Evolutionary conservation across 192 early-diverging fungal genomes (phyloP).

Genomic region (Helicostylum pulchrum): DNA sequence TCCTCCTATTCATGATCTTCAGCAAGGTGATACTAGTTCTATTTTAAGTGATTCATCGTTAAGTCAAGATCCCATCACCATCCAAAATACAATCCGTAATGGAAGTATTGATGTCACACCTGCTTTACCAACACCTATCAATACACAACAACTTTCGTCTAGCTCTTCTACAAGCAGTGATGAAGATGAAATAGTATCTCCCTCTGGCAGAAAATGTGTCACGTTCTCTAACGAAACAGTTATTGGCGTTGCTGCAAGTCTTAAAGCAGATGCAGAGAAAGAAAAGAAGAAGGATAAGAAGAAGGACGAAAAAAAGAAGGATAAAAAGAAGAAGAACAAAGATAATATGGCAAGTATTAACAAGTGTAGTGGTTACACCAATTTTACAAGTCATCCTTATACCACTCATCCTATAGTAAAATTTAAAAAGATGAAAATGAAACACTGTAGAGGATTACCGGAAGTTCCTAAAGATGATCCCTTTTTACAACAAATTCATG

Average conservation of each 20-base stretch:
- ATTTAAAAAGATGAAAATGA: slow-evolving; percentile 16
- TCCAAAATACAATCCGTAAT: slow-evolving; percentile 14
- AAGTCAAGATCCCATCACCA: slow-evolving; percentile 5
- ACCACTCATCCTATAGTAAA: slow-evolving; percentile 19
- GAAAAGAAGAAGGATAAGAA: slow-evolving; percentile 10
- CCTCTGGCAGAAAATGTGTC: slow-evolving; percentile 1
- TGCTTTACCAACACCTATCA: neutral
- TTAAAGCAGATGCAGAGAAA: neutral
- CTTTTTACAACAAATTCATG: slow-evolving; percentile 7
- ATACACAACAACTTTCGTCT: too few relatives aligned
- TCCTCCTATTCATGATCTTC: neutral
- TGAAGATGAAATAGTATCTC: neutral
- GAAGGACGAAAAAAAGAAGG: neutral
- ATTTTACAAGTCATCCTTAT: slow-evolving; percentile 17
- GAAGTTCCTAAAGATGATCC: slow-evolving; percentile 6
- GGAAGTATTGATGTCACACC: neutral
- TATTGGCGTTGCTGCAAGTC: neutral
- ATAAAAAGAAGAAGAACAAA: slow-evolving; percentile 5
- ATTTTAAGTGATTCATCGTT: neutral
- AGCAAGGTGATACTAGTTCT: neutral
- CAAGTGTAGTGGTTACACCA: slow-evolving; percentile 11
- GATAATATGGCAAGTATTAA: slow-evolving; percentile 16
- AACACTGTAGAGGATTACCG: slow-evolving; percentile 6
- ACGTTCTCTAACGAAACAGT: slow-evolving; percentile 9
- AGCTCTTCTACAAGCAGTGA: neutral